Evolutionary conservation across 2,329 filamentous ascomycete species (phyloP).

Genomic region (Dryadomyces sulphureus): DNA sequence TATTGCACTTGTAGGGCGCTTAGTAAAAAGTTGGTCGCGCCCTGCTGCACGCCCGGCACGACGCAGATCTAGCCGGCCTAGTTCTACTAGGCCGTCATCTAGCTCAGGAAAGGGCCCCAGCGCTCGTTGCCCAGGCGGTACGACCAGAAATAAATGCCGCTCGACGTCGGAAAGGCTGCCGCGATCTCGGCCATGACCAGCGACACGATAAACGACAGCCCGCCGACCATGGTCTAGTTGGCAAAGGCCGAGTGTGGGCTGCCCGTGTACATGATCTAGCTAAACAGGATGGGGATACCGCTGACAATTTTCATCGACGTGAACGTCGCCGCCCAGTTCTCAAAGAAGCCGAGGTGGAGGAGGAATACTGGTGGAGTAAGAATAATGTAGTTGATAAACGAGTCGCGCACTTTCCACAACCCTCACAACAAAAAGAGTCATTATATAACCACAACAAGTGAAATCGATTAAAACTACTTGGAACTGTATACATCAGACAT

Average conservation of each 20-base stretch:
- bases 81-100: conserved; percentile 27
- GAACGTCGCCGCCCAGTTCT: conserved; percentile 22
- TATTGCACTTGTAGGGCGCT: conserved; percentile 22
- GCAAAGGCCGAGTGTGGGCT: conserved; percentile 22
- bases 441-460: no score
- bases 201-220: conserved; percentile 19
- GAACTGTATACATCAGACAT: no score
- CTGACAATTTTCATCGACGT: conserved; percentile 22
- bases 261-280: conserved; percentile 23
- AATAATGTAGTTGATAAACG: no score
- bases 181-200: conserved; percentile 22
- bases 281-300: conserved; percentile 24
- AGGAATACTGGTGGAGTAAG: conserved; percentile 18
- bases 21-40: conserved; percentile 23
- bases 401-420: no score
- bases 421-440: no score
- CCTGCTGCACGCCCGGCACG: conserved; percentile 24
- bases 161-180: conserved; percentile 21
- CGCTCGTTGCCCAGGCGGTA: conserved; percentile 20
- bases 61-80: conserved; percentile 21
- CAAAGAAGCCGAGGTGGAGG: conserved; percentile 20
- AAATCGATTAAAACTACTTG: no score
- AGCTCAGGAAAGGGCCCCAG: conserved; percentile 22
- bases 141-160: conserved; percentile 23
- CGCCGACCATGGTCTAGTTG: conserved; percentile 24